Conservation (phyloP, 192 early-diverging fungal species). For the Coemansia sp. region DNA sequence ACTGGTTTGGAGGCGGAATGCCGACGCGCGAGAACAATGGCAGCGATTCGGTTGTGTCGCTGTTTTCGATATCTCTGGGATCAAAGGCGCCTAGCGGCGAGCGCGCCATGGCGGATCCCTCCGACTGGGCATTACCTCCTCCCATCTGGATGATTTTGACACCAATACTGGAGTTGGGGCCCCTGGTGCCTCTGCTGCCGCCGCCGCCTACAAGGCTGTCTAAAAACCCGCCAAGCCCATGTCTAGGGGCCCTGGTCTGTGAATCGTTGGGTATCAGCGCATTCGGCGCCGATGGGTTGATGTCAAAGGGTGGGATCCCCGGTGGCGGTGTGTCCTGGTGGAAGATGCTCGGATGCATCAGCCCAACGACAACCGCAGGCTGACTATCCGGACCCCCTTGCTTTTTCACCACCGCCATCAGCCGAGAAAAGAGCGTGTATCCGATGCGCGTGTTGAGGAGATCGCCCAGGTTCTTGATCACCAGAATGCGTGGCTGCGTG, state of each 20-base stretch:
- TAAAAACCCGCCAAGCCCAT: constrained; percentile 20
- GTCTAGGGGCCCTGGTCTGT: constrained; percentile 5
- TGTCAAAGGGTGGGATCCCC: constrained; percentile 49
- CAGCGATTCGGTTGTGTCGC: constrained; percentile 13
- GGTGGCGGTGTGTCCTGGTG: constrained; percentile 43
- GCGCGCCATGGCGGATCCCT: neutral
- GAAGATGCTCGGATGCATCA: constrained; percentile 54
- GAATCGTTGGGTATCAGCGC: constrained; percentile 38
- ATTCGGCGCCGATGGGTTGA: constrained; percentile 42
- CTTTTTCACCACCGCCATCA: constrained; percentile 14
- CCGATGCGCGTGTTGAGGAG: constrained; percentile 52
- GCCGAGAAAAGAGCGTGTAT: constrained; percentile 47
- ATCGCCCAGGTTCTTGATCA: constrained; percentile 50
- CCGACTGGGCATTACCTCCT: neutral
- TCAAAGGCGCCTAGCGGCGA: neutral
- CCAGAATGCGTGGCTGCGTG: constrained; percentile 35
- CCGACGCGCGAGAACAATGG: constrained; percentile 50
- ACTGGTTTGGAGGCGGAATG: constrained; percentile 25
- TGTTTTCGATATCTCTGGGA: neutral
- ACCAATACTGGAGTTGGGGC: constrained; percentile 17
- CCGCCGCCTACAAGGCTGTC: constrained; percentile 32
- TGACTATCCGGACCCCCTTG: constrained; percentile 17
- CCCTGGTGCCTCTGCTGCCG: constrained; percentile 6
- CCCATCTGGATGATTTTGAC: constrained; percentile 37
- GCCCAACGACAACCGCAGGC: constrained; percentile 34